Evolutionary conservation across 768 basidiomycete species (phyloP).

Genomic region (Serendipita sp.): DNA sequence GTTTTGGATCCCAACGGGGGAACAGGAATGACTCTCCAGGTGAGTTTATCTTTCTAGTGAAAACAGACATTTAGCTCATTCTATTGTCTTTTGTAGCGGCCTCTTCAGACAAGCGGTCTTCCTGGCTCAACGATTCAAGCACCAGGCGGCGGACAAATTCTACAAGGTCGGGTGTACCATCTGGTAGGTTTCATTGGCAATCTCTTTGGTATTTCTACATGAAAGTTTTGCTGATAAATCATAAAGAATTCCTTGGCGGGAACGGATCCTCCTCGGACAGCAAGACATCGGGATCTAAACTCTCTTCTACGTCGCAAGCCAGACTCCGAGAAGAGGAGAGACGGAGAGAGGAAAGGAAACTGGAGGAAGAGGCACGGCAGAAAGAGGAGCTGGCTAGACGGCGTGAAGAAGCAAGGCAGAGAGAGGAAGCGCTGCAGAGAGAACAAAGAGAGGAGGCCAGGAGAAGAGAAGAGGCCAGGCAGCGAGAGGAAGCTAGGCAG

Average conservation of each 20-base stretch:
- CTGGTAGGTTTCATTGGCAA: neutral
- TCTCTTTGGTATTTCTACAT: too few species aligned
- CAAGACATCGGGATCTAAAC: neutral
- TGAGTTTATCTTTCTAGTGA: neutral
- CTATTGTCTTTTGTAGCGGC: neutral
- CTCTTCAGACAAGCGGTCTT: neutral
- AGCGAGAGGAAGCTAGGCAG: neutral
- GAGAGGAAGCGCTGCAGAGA: neutral
- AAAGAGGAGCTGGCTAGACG: neutral
- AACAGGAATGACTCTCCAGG: neutral
- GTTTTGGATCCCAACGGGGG: neutral
- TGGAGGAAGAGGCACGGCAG: neutral
- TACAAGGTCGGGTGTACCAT: neutral
- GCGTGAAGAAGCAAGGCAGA: neutral
- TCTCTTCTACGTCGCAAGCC: neutral
- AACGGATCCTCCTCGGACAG: neutral
- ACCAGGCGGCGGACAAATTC: constrained; percentile 2
- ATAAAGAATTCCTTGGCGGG: too few species aligned
- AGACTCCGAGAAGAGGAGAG: too few species aligned
- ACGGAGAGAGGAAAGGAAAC: too few species aligned
- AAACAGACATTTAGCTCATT: too few species aligned
- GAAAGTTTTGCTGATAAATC: too few species aligned
- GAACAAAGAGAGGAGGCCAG: neutral
- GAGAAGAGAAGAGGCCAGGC: neutral
- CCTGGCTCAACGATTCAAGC: neutral